Evolutionary conservation across 2,329 filamentous ascomycete genomes (phyloP).

Genomic region (Aquanectria penicillioides): DNA sequence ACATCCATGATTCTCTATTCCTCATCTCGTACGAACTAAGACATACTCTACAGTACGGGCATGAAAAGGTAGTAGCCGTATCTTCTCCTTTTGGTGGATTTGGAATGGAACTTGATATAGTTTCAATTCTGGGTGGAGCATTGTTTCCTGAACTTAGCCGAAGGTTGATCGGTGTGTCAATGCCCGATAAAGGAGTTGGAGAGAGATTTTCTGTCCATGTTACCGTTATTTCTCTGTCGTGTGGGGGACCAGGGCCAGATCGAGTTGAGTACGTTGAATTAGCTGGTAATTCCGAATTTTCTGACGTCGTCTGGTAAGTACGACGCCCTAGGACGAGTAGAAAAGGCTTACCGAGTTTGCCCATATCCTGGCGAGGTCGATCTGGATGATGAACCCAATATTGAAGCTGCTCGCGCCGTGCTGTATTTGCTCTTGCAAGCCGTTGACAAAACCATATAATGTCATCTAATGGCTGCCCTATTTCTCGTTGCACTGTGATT

Average conservation of each 20-base stretch:
- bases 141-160: constrained; percentile 8
- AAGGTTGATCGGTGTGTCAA: constrained; percentile 3
- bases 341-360: too few species aligned
- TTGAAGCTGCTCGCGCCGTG: constrained; percentile 11
- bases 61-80: neutral
- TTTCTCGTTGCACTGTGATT: neutral
- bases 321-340: neutral
- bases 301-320: neutral
- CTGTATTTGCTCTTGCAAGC: constrained; percentile 16
- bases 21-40: neutral
- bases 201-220: constrained; percentile 1
- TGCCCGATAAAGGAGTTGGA: neutral
- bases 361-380: neutral
- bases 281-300: neutral
- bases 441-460: constrained; percentile 2
- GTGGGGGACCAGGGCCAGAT: too few species aligned
- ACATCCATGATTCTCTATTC: constrained; percentile 2
- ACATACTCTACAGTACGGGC: neutral
- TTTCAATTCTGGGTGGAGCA: constrained; percentile 1
- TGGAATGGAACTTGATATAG: neutral
- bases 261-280: neutral
- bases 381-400: constrained; percentile 16
- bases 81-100: neutral
- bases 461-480: neutral
- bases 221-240: neutral